Base-by-base conservation (phyloP, 2,329 filamentous ascomycete genomes). In the Clonostachys solani region DNA sequence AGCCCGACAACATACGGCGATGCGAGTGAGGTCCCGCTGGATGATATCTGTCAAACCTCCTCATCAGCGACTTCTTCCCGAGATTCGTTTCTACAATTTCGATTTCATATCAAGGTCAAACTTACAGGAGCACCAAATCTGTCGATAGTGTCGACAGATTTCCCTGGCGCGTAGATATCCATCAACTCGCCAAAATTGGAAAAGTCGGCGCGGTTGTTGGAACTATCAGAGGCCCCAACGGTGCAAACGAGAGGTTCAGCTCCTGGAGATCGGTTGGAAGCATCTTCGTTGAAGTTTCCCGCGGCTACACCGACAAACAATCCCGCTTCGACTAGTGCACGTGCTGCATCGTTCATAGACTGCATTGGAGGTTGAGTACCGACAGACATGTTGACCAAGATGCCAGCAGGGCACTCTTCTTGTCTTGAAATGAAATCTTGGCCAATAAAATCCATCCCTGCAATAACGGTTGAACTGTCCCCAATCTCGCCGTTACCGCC, bases 361-460 rank as follows among this genome's bases (percentile, higher is more conserved):
- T 51, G 23, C 23, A 29, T 50, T 33, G 69, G 74, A 42, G 48
- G 56, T 48, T 60, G 58, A 19, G 74, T 74, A 51, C 74, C 75
- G 34, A 80, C 68, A 1, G 75, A 79, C 73, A 80, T 74, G 66
- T 77, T 79, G 66, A 78, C 71, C 46, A 79, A 72, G 33, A 73
- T 66, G 5, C 46, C 46, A 18, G 29, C 23, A n/a, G 46, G 46
- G 40, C 46, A 48, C 42, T 44, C 51, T 72, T 74, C 51, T 29
- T 59, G 47, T 15, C 54, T 51, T 33, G 64, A 73, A 52, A 29
- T 10, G 23, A 9, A 29, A 10, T 74, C 66, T 12, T 62, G 51
- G 34, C 65, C 67, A 17, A 75, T 65, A 53, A 58, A 80, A 53
- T 78, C 66, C 60, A 82, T 72, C 47, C 78, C 80, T 8, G 66